These are phyloP conservation scores for Backusella westeae DNA, from an alignment of 192 early-diverging fungal genomes.

Conservation along the genomic window DNA sequence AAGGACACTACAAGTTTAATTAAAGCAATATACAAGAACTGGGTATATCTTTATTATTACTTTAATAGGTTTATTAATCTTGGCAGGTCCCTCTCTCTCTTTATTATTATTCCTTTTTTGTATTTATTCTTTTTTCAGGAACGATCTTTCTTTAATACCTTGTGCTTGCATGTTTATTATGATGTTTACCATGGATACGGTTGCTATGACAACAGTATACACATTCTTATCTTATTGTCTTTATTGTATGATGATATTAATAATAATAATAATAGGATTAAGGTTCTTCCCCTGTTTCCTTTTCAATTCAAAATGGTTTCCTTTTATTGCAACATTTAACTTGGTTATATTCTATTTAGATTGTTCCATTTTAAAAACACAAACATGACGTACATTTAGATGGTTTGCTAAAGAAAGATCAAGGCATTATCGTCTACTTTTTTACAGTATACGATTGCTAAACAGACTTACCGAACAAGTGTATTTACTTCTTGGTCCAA, in stretches of 20 bases:
- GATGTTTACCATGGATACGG: not conserved
- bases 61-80: not conserved
- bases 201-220: not conserved
- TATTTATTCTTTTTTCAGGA: not conserved
- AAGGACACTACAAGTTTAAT: not conserved
- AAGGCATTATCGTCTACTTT: no score
- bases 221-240: not conserved
- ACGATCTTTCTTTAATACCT: not conserved
- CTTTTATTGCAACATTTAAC: not conserved
- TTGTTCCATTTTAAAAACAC: not conserved
- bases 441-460: no score
- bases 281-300: not conserved
- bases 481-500: no score
- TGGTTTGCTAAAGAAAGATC: not conserved
- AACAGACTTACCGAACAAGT: no score
- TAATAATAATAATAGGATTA: no score
- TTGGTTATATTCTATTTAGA: not conserved
- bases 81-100: not conserved
- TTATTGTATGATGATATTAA: not conserved
- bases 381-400: not conserved
- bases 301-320: not conserved
- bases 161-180: not conserved
- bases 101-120: not conserved
- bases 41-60: not conserved
- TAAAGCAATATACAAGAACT: not conserved